These are phyloP conservation scores for Forsythia suspensa DNA, from an alignment of 257 asterid genomes.

Conservation along the genomic window DNA sequence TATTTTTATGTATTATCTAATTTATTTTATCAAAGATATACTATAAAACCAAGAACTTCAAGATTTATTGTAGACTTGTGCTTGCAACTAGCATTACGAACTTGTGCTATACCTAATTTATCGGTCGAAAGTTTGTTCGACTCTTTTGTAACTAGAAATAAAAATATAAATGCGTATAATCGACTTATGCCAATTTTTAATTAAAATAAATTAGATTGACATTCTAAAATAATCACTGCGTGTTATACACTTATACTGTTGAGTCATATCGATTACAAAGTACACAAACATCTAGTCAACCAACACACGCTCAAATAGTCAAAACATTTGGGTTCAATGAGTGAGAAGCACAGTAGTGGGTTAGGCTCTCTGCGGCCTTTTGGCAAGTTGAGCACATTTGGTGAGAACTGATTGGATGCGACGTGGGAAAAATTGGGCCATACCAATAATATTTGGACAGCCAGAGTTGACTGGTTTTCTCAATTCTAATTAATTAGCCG, in stretches of 20 bases:
- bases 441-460: slow-evolving; percentile 8
- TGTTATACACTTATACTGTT: too few species aligned
- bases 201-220: too few species aligned
- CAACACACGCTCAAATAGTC: neutral
- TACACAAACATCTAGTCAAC: neutral
- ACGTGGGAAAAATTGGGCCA: slow-evolving; percentile 13
- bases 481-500: neutral
- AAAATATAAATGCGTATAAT: too few species aligned
- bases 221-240: too few species aligned
- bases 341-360: neutral
- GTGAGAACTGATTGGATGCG: neutral
- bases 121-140: too few species aligned
- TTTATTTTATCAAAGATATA: too few species aligned
- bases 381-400: slow-evolving; percentile 3
- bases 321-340: slow-evolving; percentile 8
- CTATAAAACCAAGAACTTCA: too few species aligned
- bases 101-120: neutral
- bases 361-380: neutral
- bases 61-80: neutral
- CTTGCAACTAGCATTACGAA: too few species aligned
- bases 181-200: too few species aligned
- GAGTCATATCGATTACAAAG: too few species aligned
- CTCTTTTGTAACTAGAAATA: too few species aligned
- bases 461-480: slow-evolving; percentile 35
- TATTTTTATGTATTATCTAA: too few species aligned